Percentiles rank a stretch among this genome's conserved stretches.
Evolutionary conservation across 2,329 filamentous ascomycete species (phyloP).

Genomic region (Colletotrichum musicola): DNA sequence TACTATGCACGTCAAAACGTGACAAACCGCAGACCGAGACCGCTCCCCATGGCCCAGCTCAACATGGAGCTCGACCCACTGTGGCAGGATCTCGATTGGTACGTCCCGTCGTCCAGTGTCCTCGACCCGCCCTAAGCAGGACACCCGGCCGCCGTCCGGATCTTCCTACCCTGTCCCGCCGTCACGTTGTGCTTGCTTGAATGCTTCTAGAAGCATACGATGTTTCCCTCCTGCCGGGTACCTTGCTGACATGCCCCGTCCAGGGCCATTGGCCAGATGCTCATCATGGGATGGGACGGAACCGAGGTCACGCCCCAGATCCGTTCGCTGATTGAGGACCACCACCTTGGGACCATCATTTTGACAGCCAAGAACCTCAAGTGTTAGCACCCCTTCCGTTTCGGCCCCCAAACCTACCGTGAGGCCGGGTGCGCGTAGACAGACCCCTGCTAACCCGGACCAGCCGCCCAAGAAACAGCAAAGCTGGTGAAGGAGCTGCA

Average conservation of each 20-base stretch:
- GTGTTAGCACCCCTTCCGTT: conserved; percentile 64
- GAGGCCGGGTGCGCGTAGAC: not conserved
- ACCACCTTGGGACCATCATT: conserved; percentile 90
- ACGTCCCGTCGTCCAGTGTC: conserved; percentile 51
- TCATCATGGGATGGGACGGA: conserved; percentile 90
- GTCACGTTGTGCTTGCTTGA: not conserved
- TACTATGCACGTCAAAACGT: conserved; percentile 44
- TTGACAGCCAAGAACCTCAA: conserved; percentile 88
- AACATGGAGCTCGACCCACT: conserved; percentile 69
- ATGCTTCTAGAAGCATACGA: conserved; percentile 14
- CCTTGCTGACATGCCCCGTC: conserved; percentile 36
- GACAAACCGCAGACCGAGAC: conserved; percentile 45
- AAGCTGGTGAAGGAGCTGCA: conserved; percentile 91
- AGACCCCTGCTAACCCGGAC: conserved; percentile 33
- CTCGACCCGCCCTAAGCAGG: conserved; percentile 11
- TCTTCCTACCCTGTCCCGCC: conserved; percentile 2
- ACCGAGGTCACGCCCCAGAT: conserved; percentile 87
- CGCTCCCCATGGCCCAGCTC: conserved; percentile 47
- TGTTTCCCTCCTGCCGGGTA: conserved; percentile 4
- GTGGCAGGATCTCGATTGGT: conserved; percentile 85
- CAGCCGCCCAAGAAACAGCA: conserved; percentile 92
- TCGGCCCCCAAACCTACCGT: not conserved
- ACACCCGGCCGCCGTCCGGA: no score
- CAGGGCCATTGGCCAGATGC: conserved; percentile 80
- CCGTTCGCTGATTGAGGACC: conserved; percentile 81